These are phyloP conservation scores for Alloascoidea hylecoeti DNA, from an alignment of 805 yeast genomes.

Conservation along the genomic window DNA sequence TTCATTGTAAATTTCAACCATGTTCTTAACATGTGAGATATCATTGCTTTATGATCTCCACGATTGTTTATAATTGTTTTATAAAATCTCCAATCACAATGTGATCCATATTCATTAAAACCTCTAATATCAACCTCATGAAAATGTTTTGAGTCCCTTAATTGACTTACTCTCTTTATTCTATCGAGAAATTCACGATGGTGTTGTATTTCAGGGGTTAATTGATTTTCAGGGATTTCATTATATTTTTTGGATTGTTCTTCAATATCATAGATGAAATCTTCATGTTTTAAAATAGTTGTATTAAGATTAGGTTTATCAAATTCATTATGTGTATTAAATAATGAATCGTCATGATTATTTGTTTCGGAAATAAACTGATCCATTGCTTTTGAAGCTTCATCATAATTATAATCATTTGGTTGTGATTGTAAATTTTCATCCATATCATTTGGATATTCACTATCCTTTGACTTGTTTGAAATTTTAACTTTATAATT, in stretches of 20 bases:
- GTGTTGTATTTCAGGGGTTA: neutral
- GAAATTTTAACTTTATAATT: neutral
- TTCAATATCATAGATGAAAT: neutral
- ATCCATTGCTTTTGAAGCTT: neutral
- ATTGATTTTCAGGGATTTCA: neutral
- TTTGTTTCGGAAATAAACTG: neutral
- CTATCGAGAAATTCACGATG: neutral
- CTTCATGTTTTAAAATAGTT: neutral
- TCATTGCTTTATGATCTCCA: constrained; percentile 25
- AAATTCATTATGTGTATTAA: neutral
- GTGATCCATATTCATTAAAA: constrained; percentile 12
- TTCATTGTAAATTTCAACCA: constrained; percentile 30
- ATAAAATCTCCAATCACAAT: constrained; percentile 60
- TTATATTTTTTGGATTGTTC: neutral
- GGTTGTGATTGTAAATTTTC: neutral
- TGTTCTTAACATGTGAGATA: constrained; percentile 29
- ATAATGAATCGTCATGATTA: neutral
- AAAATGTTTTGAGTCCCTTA: constrained; percentile 8
- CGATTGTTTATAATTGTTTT: constrained; percentile 21
- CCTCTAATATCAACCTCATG: constrained; percentile 9
- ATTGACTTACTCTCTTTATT: neutral
- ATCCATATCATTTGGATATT: neutral
- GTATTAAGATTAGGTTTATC: neutral
- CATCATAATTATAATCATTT: neutral
- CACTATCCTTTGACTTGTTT: neutral